These are phyloP conservation scores for Eutrema heterophyllum DNA, from an alignment of 345 rosid genomes.

Conservation along the genomic window DNA sequence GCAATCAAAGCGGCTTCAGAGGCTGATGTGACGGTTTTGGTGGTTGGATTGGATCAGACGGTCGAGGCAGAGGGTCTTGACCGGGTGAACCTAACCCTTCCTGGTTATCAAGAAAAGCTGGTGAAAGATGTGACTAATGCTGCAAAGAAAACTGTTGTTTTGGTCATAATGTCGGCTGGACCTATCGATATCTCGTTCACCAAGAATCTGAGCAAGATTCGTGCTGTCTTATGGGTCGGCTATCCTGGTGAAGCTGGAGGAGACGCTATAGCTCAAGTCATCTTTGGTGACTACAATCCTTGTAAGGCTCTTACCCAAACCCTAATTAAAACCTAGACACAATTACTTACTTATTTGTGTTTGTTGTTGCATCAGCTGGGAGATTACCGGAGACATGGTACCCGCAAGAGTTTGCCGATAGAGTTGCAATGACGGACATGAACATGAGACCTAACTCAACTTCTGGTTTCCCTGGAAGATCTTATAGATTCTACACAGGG, in stretches of 20 bases:
- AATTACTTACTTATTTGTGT: background rate
- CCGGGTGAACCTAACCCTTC: conserved; percentile 45
- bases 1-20: conserved; percentile 35
- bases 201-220: conserved; percentile 30
- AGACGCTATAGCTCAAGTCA: conserved; percentile 55
- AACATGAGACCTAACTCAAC: conserved; percentile 38
- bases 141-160: conserved; percentile 51
- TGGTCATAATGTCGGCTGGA: conserved; percentile 61
- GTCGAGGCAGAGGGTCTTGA: conserved; percentile 57
- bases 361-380: conserved; percentile 39
- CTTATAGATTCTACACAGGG: conserved; percentile 57
- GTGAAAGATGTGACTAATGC: conserved; percentile 40
- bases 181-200: conserved; percentile 50
- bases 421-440: conserved; percentile 55
- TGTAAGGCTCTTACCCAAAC: conserved; percentile 28
- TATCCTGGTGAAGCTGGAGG: conserved; percentile 78
- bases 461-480: conserved; percentile 48
- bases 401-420: conserved; percentile 28
- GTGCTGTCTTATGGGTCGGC: conserved; percentile 58
- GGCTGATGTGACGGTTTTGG: conserved; percentile 47
- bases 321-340: background rate
- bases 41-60: conserved; percentile 43
- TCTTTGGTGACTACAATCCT: conserved; percentile 60
- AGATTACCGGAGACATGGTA: conserved; percentile 58
- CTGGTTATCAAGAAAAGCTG: conserved; percentile 47